phyloP scores from a whole-genome alignment of 495 filamentous ascomycete species.

The Aspergillus affinis region DNA sequence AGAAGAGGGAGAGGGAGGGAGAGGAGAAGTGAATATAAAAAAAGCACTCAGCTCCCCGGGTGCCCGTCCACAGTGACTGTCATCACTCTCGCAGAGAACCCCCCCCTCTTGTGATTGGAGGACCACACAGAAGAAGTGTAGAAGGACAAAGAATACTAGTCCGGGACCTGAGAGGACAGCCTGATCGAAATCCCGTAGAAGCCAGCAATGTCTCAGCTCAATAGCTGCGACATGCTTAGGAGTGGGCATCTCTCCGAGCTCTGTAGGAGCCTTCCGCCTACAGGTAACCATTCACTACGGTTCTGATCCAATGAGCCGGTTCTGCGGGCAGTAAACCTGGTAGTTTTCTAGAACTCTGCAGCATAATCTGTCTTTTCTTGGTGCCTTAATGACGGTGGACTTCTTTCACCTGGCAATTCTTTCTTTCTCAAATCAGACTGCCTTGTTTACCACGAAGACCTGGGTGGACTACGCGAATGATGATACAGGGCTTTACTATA shows the following conservation, averaged over 20 bases:
- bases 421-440: no score
- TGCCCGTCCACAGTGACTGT: neutral
- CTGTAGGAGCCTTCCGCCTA: neutral
- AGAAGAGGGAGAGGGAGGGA: slow-evolving; percentile 7
- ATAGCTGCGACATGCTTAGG: no score
- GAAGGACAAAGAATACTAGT: no score
- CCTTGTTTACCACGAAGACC: no score
- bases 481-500: no score
- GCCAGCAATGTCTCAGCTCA: neutral
- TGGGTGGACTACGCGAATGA: no score
- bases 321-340: neutral
- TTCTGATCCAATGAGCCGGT: neutral
- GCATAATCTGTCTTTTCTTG: no score
- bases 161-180: no score
- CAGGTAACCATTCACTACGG: neutral
- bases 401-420: no score
- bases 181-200: neutral
- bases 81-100: neutral
- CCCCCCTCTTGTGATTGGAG: neutral
- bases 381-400: no score
- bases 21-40: slow-evolving; percentile 10
- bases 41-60: slow-evolving; percentile 2
- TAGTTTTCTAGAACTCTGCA: no score
- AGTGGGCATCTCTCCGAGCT: neutral
- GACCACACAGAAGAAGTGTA: neutral